Base-by-base conservation (phyloP, 1,284 basidiomycete species). In the Pascua guehoae region DNA sequence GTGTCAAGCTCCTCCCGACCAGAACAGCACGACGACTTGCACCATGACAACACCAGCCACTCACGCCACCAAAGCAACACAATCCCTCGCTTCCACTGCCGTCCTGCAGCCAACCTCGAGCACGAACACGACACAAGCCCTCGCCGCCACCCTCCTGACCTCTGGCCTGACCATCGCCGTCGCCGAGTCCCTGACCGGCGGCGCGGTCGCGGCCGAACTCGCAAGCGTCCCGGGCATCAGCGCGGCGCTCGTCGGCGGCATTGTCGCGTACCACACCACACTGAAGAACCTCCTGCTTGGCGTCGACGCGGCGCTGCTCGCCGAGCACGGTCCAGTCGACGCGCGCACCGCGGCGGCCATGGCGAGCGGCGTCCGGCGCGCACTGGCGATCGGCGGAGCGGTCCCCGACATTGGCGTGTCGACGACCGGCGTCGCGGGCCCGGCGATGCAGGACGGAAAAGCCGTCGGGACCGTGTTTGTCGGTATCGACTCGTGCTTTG, bases 131-230 rank as follows among this genome's bases (percentile, higher is more conserved):
- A 32, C 24, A 7, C 24, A 32, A 32, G 24, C 24, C 24, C 24
- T 32, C 24, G 24, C 24, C 24, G 24, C 24, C 24, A 32, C 24
- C 24, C 24, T 32, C 24, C 24, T 32, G 24, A 32, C 24, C 24
- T 32, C 24, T 7, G 24, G 24, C 24, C 45, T 46, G 18, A 46
- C 45, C 18, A 46, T 46, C 45, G 45, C 45, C 18, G 45, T 46
- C 45, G 45, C 45, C 18, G 45, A 46, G 45, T 46, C 45, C 18
- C 45, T 46, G 18, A 46, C 45, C 5, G 45, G 45, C 24, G 45
- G 45, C 24, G 18, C 24, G 5, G 18, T 46, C 5, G 17, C 18
- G 12, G 45, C 12, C 45, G 45, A 46, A n/a, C 45, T 46, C 11
- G 17, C 45, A 11, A 7, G 5, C 24, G 45, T 46, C 3, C 45